Evolutionary conservation across 225 moss, liverwort and hornwort species (phyloP).

Genomic region (Sphagnum contortum): DNA sequence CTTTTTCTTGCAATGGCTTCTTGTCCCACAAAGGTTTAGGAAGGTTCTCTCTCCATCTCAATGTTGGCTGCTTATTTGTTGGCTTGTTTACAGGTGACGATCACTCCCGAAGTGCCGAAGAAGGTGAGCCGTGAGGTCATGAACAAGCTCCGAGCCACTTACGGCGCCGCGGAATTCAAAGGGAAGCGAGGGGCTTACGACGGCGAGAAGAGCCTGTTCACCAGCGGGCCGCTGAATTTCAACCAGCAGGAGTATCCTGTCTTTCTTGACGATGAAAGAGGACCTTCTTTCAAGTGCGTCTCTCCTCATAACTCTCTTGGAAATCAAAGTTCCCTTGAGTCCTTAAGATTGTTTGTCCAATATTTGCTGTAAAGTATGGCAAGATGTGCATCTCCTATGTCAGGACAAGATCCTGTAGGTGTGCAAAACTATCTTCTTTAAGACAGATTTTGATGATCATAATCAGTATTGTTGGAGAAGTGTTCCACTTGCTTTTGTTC

Average conservation of each 20-base stretch:
- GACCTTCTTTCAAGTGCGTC: conserved; percentile 33
- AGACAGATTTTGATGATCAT: too few relatives aligned
- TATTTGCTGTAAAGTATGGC: background rate
- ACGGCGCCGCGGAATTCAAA: conserved; percentile 39
- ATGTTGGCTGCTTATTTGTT: background rate
- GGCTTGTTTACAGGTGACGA: conserved; percentile 38
- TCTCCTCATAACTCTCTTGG: background rate
- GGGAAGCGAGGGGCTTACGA: conserved; percentile 81
- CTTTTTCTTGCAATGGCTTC: background rate
- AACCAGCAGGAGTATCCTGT: conserved; percentile 57
- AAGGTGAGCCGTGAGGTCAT: conserved; percentile 65
- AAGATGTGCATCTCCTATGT: too few relatives aligned
- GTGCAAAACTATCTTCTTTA: too few relatives aligned
- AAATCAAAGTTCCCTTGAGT: background rate
- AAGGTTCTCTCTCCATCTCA: background rate
- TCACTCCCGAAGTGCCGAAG: conserved; percentile 54
- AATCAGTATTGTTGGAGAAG: too few relatives aligned
- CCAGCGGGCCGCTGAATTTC: conserved; percentile 57
- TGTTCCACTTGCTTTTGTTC: too few relatives aligned
- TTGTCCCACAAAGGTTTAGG: too few relatives aligned
- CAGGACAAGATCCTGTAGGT: too few relatives aligned
- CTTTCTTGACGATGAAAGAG: conserved; percentile 63
- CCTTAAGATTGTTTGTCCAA: background rate
- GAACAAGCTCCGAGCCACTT: conserved; percentile 68
- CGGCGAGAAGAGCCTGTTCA: conserved; percentile 88